These are phyloP conservation scores for Eutrema salsugineum DNA, from an alignment of 441 rosid species.

Conservation along the genomic window DNA sequence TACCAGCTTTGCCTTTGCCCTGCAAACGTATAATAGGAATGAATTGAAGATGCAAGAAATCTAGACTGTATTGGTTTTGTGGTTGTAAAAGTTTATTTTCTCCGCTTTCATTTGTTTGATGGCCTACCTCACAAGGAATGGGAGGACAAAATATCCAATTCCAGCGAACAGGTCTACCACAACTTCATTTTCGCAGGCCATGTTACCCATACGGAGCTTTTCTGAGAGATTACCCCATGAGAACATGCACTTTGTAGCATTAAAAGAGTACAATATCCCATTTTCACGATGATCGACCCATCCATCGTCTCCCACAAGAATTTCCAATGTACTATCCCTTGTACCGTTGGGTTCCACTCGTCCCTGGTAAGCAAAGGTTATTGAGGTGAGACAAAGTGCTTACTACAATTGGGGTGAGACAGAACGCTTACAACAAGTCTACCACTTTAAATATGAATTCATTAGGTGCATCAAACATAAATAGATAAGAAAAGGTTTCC, in stretches of 20 bases:
- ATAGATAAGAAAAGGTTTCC: not conserved
- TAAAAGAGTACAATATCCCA: slow-evolving; percentile 82
- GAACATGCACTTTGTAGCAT: slow-evolving; percentile 94
- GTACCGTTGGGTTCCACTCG: slow-evolving; percentile 76
- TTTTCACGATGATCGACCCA: slow-evolving; percentile 90
- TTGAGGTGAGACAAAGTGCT: not conserved
- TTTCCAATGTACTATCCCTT: slow-evolving; percentile 80
- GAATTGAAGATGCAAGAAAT: not conserved
- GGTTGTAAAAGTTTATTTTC: not conserved
- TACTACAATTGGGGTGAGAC: not conserved
- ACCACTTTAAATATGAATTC: not conserved
- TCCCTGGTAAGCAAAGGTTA: slow-evolving; percentile 48
- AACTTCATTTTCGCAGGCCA: slow-evolving; percentile 62
- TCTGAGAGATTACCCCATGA: slow-evolving; percentile 98
- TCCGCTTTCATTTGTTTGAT: not conserved
- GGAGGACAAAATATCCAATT: slow-evolving; percentile 85
- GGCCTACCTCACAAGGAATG: slow-evolving; percentile 84
- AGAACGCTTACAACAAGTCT: not conserved
- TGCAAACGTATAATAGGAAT: slow-evolving; percentile 30
- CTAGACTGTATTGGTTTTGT: not conserved
- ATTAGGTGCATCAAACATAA: not conserved
- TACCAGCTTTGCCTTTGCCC: slow-evolving; percentile 84
- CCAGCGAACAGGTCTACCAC: slow-evolving; percentile 93
- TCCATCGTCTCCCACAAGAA: slow-evolving; percentile 80
- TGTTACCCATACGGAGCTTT: slow-evolving; percentile 84